phyloP scores from a whole-genome alignment of 805 yeast genomes.

The Myxozyma lipomycoides region DNA sequence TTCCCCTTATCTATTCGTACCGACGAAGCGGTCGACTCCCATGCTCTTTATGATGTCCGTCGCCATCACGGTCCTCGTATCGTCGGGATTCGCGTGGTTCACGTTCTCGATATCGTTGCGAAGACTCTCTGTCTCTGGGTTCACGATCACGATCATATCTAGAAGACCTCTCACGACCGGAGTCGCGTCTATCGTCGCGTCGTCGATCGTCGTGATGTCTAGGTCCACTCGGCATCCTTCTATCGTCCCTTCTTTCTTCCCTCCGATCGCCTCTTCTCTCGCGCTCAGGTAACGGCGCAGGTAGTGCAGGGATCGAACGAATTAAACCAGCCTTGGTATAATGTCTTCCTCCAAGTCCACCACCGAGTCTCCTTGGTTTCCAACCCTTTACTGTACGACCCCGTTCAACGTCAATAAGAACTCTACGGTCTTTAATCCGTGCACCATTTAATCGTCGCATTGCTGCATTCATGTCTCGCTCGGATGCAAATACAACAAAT shows the following conservation, averaged over 20 bases:
- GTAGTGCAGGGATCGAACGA: slow-evolving; percentile 17
- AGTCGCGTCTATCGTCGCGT: slow-evolving; percentile 26
- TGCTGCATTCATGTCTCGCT: slow-evolving; percentile 58
- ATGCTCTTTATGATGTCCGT: slow-evolving; percentile 31
- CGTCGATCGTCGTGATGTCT: slow-evolving; percentile 10
- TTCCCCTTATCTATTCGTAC: slow-evolving; percentile 4
- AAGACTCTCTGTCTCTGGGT: background rate
- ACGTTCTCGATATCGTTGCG: slow-evolving; percentile 24
- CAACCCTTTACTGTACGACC: slow-evolving; percentile 39
- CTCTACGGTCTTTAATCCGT: slow-evolving; percentile 49
- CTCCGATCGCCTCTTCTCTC: slow-evolving; percentile 8
- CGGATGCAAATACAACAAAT: slow-evolving; percentile 65
- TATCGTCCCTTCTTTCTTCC: too few species aligned
- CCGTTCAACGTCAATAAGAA: slow-evolving; percentile 43
- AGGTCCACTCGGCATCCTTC: too few species aligned
- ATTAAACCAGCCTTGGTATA: slow-evolving; percentile 42
- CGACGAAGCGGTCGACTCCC: slow-evolving; percentile 20
- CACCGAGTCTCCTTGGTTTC: slow-evolving; percentile 58
- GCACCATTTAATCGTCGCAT: slow-evolving; percentile 54
- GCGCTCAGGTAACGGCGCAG: slow-evolving; percentile 17
- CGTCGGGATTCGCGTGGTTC: slow-evolving; percentile 19
- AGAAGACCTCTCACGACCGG: slow-evolving; percentile 31
- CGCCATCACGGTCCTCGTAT: slow-evolving; percentile 28
- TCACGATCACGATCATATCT: background rate
- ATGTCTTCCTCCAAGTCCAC: slow-evolving; percentile 87